Evolutionary conservation across 1,139 yeast species (phyloP), one percentile per base, ranked within the genome.

Genomic region (Kluyveromyces sp.): DNA sequence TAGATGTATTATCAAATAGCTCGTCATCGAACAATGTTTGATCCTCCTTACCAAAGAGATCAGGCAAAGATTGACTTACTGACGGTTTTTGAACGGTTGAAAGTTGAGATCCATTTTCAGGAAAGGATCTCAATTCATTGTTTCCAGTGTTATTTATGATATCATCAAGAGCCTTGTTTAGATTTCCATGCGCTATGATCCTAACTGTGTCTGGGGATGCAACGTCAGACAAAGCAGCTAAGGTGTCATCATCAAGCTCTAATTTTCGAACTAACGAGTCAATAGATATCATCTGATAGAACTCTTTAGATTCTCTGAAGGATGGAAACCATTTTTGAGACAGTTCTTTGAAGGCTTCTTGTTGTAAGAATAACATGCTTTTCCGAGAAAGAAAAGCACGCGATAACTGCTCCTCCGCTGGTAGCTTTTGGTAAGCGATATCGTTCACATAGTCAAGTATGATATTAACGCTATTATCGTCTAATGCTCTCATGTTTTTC

Each of bases 331-430:
- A 83, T 3, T 68, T 63, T 1, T 62, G 64, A 33, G 71, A 70
- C 68, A 86, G 69, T 12, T 69, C 61, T 18, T 67, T 63, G 48
- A 68, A 77, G 0, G 77, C 71, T 12, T 71, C 70, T 13, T 67
- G 63, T 54, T 86, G 95, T 3, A 82, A 57, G 3, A 68, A 61
- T 34, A 86, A 64, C 18, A 86, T 65, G 3, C 78, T 69, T 43
- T 69, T 71, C 48, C 94, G 66, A 0, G 87, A 87, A 29, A 62
- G 61, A 15, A 64, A 33, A 3, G 36, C 17, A 33, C 12, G 18
- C 15, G 51, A 13, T 12, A 19, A 3, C 35, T 38, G 35, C 8
- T 13, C 15, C 18, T 11, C 15, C 12, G 19, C n/a, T 9, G 26
- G 18, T 4, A n/a, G 6, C 8, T 22, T n/a, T 12, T n/a, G 3